phyloP scores from a whole-genome alignment of 2,329 filamentous ascomycete species.

The Simplicillium aogashimaense region DNA sequence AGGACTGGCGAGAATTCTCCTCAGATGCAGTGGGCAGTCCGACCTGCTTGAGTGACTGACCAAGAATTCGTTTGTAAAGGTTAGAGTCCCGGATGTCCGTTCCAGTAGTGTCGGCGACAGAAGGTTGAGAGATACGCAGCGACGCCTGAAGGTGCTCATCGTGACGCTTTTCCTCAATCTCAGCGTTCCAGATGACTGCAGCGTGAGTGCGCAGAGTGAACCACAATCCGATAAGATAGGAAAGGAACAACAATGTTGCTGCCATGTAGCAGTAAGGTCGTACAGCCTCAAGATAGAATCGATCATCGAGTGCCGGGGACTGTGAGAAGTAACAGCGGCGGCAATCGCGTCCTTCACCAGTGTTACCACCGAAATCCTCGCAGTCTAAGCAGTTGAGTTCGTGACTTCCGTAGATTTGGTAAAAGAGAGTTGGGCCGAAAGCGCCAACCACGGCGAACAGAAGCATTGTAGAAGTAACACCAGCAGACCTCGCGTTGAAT shows the following conservation, averaged over 20 bases:
- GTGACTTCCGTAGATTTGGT: slow-evolving; percentile 96
- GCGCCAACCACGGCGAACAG: slow-evolving; percentile 92
- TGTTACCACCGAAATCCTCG: slow-evolving; percentile 31
- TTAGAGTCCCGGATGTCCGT: slow-evolving; percentile 77
- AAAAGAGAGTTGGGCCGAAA: slow-evolving; percentile 93
- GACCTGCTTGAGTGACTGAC: slow-evolving; percentile 78
- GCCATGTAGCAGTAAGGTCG: slow-evolving; percentile 89
- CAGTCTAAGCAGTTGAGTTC: slow-evolving; percentile 77
- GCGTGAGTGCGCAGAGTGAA: slow-evolving; percentile 95
- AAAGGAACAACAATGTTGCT: slow-evolving; percentile 76
- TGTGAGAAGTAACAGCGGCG: slow-evolving; percentile 92
- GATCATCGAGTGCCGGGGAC: slow-evolving; percentile 69
- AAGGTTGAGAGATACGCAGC: slow-evolving; percentile 23
- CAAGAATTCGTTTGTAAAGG: slow-evolving; percentile 86
- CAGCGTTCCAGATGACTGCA: slow-evolving; percentile 91
- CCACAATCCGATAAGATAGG: slow-evolving; percentile 87
- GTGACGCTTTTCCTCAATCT: slow-evolving; percentile 66
- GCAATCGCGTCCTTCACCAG: slow-evolving; percentile 57
- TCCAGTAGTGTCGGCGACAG: slow-evolving; percentile 36
- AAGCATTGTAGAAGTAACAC: slow-evolving; percentile 96
- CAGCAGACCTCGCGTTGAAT: slow-evolving; percentile 93
- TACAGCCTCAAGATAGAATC: slow-evolving; percentile 84
- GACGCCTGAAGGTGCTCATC: slow-evolving; percentile 35
- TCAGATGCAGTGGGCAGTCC: slow-evolving; percentile 53
- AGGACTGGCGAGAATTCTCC: slow-evolving; percentile 28